Evolutionary conservation across 2,329 filamentous ascomycete genomes (phyloP), one percentile per base, ranked within the genome.

Genomic region (Emergomyces orientalis): DNA sequence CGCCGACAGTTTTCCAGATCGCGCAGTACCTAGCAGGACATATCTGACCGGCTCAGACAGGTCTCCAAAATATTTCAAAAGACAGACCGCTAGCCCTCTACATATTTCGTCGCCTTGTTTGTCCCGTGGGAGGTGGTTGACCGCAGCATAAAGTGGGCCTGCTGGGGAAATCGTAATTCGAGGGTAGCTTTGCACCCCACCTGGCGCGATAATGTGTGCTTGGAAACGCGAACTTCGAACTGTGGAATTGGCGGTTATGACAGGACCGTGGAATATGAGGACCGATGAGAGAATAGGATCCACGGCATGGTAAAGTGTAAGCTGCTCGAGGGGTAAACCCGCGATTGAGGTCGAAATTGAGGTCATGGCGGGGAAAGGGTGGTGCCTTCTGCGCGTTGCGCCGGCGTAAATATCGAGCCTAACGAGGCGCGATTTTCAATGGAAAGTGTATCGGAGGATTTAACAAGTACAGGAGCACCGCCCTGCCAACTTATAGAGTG

Each of bases 101-200:
- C 89, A 95, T 67, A 96, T 82, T 76, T 97, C 93, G 74, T 97
- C 93, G 71, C 93, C 93, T 79, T 97, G 94, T 76, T 92, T 91
- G 73, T 97, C 93, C 72, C 91, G 88, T 51, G 94, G 91, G 52
- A 99, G 83, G 74, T 92, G 86, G 73, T 90, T 87, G 74, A 99
- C 94, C 62, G 92, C 93, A 68, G 86, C 84, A 76, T 97, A 97
- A 71, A 95, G 88, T 60, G 91, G 86, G 56, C 93, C 96, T 71
- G 89, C 95, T 54, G 94, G 94, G 30, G 93, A 95, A 67, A 97
- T 88, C 65, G 93, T 96, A 68, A 99, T 86, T 70, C 93, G 90
- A 64, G 90, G 87, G 74, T 93, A 99, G 69, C 89, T 93, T 72
- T 90, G 88, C 69, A 95, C 88, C 68, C 94, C 94, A 67, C 91